Evolutionary conservation across 2,329 filamentous ascomycete species (phyloP).

Genomic region (Phaeophleospora eucalypticola): DNA sequence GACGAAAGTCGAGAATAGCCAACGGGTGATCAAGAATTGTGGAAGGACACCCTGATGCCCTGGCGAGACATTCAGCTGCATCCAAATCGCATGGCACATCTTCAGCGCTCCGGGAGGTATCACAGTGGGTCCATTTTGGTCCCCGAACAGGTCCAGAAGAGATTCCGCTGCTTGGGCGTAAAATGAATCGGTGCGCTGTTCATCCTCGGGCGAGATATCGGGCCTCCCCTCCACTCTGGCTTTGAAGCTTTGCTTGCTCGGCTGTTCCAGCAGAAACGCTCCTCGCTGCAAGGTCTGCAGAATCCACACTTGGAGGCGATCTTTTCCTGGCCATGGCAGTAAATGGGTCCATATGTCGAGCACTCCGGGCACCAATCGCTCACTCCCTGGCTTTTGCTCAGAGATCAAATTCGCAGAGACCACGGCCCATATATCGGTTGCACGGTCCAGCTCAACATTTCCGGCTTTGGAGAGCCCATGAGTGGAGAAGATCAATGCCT

Average conservation of each 20-base stretch:
- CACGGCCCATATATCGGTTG: slow-evolving; percentile 83
- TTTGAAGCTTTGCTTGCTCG: slow-evolving; percentile 68
- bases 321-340: slow-evolving; percentile 83
- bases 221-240: slow-evolving; percentile 66
- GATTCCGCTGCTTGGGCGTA: slow-evolving; percentile 76
- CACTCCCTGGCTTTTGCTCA: slow-evolving; percentile 69
- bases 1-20: slow-evolving; percentile 86
- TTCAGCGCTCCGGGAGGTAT: slow-evolving; percentile 82
- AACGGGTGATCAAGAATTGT: slow-evolving; percentile 81
- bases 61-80: slow-evolving; percentile 60
- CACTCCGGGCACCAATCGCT: slow-evolving; percentile 76
- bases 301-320: slow-evolving; percentile 87
- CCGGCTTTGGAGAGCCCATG: slow-evolving; percentile 33
- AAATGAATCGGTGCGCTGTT: slow-evolving; percentile 79
- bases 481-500: slow-evolving; percentile 35
- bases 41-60: slow-evolving; percentile 67
- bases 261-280: slow-evolving; percentile 81
- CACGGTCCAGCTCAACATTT: slow-evolving; percentile 63
- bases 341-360: slow-evolving; percentile 83
- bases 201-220: slow-evolving; percentile 68
- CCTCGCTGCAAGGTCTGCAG: slow-evolving; percentile 94
- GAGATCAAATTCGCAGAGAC: slow-evolving; percentile 79
- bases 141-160: slow-evolving; percentile 81
- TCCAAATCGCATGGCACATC: slow-evolving; percentile 77
- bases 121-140: slow-evolving; percentile 70